Conservation (phyloP, 1,284 basidiomycete species). For the Ganoderma boninense region DNA sequence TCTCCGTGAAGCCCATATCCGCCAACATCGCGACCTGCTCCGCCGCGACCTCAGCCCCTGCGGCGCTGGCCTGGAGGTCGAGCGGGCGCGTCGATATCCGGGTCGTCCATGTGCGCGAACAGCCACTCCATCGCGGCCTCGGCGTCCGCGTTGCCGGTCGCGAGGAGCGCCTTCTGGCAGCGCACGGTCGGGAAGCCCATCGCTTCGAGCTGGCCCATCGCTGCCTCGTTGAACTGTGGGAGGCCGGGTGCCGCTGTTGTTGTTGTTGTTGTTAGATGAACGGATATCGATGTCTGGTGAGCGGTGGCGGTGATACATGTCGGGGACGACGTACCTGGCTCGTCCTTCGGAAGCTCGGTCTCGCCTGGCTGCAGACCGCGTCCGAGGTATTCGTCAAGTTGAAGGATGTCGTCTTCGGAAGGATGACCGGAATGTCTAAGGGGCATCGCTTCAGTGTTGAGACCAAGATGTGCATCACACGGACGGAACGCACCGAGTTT, state of each 20-base stretch:
- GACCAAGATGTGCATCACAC: neutral
- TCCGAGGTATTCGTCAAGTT: conserved; percentile 78
- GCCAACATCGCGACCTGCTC: conserved; percentile 80
- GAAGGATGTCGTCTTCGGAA: conserved; percentile 71
- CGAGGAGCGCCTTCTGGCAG: conserved; percentile 90
- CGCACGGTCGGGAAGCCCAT: conserved; percentile 91
- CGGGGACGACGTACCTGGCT: conserved; percentile 43
- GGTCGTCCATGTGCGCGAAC: conserved; percentile 95
- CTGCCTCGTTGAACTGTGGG: conserved; percentile 77
- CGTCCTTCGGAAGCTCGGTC: conserved; percentile 71
- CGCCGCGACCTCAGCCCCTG: conserved; percentile 62
- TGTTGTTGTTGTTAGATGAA: too few relatives aligned
- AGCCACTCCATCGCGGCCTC: conserved; percentile 97
- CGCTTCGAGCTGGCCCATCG: conserved; percentile 77
- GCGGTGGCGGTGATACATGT: neutral
- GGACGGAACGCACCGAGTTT: conserved; percentile 75
- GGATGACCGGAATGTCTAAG: conserved; percentile 86
- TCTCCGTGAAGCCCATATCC: conserved; percentile 93
- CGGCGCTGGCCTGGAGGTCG: conserved; percentile 37
- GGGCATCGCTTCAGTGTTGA: neutral
- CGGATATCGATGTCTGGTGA: neutral
- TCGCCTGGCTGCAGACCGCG: conserved; percentile 81
- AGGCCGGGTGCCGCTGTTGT: conserved; percentile 44
- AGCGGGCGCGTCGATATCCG: conserved; percentile 94
- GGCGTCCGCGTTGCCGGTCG: conserved; percentile 83